Base-by-base conservation (phyloP, 163 green algal genomes). In the Scenedesmus sp. region DNA sequence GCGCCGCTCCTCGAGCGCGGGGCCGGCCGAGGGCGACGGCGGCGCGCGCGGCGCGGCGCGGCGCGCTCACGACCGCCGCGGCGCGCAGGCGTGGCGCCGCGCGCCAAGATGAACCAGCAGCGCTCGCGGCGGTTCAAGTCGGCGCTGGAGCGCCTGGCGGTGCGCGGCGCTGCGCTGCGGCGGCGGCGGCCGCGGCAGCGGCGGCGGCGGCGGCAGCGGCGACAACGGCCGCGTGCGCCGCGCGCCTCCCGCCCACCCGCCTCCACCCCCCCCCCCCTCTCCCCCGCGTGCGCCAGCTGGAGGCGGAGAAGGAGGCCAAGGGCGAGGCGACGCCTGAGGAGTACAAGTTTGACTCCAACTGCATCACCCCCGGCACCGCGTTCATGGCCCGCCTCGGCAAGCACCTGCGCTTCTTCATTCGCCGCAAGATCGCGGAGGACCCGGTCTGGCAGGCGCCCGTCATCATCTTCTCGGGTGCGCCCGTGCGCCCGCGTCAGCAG, bases 101-200 rank as follows among this genome's bases (percentile, higher is more conserved):
- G 94, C 15, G 95, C 95, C 14, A 98, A 98, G 83, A 98, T 98
- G 95, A 98, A 98, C 86, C 94, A 98, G 85, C 95, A 98, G 81
- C 81, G 95, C 1, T 90, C 92, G 0, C 84, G 94, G 2, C 89
- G 94, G 18, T 98, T 98, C 86, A 93, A 93, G 69, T 87, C 88
- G 15, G 92, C 89, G 0, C 65, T 86, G 50, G 91, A 95, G 48
- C 82, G 86, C 14, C 24, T 85, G 20, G 76, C 87, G 78, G 85
- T 91, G 70, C 73, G 74, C 14, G n/a, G 48, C 24, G 11, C 22
- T 26, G 22, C 9, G 6, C 51, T 17, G 29, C 67, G 47, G 56
- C 51, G 64, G 44, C 18, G 10, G 34, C n/a, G 66, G 51, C 50
- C 1, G 54, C 54, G 53, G 50, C 50, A 45, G 47, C 44, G 47